Conservation (phyloP, 1,139 yeast genomes). For the Geotrichum klebahnii region DNA sequence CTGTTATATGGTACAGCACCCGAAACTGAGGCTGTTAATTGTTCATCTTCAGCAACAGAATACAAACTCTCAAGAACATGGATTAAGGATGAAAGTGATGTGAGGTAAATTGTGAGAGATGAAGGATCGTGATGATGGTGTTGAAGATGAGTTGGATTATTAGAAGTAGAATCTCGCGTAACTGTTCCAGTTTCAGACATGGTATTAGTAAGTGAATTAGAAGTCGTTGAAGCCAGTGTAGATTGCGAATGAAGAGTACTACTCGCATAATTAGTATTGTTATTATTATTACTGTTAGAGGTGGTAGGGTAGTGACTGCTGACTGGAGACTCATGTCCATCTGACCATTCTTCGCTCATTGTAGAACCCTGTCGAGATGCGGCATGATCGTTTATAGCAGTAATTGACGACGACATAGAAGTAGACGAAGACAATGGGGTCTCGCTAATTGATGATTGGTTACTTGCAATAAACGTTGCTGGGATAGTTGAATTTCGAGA, state of each 20-base stretch:
- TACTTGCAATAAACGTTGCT: neutral
- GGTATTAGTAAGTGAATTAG: slow-evolving; percentile 13
- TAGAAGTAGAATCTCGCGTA: too few species aligned
- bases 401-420: neutral
- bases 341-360: neutral
- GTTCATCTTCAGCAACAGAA: neutral
- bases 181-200: too few species aligned
- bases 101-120: slow-evolving; percentile 9
- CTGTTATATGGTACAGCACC: neutral
- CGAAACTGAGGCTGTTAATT: neutral
- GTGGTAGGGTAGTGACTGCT: neutral
- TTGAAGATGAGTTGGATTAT: neutral
- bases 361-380: neutral
- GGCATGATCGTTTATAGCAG: neutral
- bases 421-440: slow-evolving; percentile 10
- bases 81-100: slow-evolving; percentile 14
- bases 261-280: neutral
- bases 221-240: too few species aligned
- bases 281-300: neutral
- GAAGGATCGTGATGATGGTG: neutral
- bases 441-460: slow-evolving; percentile 8
- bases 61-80: slow-evolving; percentile 15
- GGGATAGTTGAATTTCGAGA: slow-evolving; percentile 19
- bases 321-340: neutral
- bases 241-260: neutral